Evolutionary conservation across 768 basidiomycete species (phyloP), one percentile per base, ranked within the genome.

Genomic region (Leccinum obscurum): DNA sequence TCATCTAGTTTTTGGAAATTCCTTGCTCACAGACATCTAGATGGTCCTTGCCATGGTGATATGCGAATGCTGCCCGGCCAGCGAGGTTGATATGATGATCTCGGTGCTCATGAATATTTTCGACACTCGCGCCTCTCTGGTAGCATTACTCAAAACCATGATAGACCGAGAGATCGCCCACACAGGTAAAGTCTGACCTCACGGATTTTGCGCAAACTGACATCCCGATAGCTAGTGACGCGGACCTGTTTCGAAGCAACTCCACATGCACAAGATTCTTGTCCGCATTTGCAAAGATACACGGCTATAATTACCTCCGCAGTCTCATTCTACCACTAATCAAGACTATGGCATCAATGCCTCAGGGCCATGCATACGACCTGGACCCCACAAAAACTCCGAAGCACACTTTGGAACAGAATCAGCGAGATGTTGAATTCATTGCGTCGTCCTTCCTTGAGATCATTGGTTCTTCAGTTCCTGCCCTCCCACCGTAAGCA

Each of bases 271-370:
- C 90, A n/a, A 79, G 90, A 48, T 88, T 98, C 59, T 76, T 97
- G 50, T 92, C 92, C 6, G 85, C 87, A 2, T 95, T 95, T 66
- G 92, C 92, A 4, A 87, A 82, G 69, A 85, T 90, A n/a, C 92
- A 95, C 62, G 95, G 95, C 4, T 97, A 96, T 72, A 87, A 88
- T 59, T 97, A 96, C 72, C 78, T 97, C n/a, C 83, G 94, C 20
- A 84, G 81, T 50, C 80, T 95, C 24, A 83, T 96, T 51, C 78
- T 82, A 48, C 92, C 93, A 3, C 78, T 96, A 32, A 81, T 97
- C 63, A 83, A 87, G 64, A 84, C 83, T 22, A 90, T 97, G 83
- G 74, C 81, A 6, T 78, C 83, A 6, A 82, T 91, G 74, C 91
- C 93, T 2, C 70, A 84, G 7, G 92, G 88, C 10, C 85, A 85